Conservation (phyloP, 805 yeast genomes). For the Teunomyces stri region DNA sequence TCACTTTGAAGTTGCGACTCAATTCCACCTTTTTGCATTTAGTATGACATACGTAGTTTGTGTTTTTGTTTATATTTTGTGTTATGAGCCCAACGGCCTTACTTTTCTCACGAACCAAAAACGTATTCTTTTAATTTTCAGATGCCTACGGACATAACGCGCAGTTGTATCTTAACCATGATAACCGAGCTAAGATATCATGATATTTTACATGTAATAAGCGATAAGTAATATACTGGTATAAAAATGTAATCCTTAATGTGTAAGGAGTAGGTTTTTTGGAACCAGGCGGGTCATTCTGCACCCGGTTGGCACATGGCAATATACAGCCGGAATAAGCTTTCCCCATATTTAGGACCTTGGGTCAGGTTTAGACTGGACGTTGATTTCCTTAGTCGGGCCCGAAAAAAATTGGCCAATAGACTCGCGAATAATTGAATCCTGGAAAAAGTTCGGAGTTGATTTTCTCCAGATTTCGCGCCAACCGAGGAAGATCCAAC, state of each 20-base stretch:
- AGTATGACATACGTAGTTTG: background rate
- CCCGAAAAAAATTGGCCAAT: constrained; percentile 22
- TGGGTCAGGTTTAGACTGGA: background rate
- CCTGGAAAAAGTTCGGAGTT: constrained; percentile 19
- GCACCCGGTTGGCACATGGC: background rate
- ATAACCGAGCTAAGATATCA: background rate
- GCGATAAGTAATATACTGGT: too few relatives aligned
- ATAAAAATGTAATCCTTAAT: too few relatives aligned
- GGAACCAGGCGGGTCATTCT: too few relatives aligned
- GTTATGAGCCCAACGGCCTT: background rate
- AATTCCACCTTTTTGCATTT: too few relatives aligned
- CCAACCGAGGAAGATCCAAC: constrained; percentile 5
- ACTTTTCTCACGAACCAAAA: background rate
- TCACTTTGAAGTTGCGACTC: too few relatives aligned
- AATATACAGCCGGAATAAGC: background rate
- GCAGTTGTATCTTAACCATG: background rate
- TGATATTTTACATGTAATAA: background rate
- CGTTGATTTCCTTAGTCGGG: constrained; percentile 17
- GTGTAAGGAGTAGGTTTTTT: too few relatives aligned
- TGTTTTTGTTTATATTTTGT: background rate
- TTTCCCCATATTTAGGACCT: background rate
- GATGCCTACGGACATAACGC: background rate
- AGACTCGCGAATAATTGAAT: constrained; percentile 8
- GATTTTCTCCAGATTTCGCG: constrained; percentile 9
- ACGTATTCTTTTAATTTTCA: background rate